phyloP scores from a whole-genome alignment of 2,329 filamentous ascomycete species.

The Colletotrichum gloeosporioides region DNA sequence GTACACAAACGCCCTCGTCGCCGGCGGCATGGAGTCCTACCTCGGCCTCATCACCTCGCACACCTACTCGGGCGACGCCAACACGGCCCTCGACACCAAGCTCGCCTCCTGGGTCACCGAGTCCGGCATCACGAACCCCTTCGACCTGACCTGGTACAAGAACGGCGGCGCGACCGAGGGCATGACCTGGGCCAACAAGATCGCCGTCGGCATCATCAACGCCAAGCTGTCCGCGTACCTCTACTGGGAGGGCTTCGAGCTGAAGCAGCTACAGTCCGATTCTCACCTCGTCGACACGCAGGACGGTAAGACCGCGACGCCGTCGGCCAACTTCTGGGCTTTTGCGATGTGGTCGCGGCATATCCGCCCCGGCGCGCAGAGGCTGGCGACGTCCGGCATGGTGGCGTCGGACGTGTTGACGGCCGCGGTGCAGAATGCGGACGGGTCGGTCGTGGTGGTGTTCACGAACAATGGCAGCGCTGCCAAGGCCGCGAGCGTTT shows the following conservation, averaged over 20 bases:
- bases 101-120: slow-evolving; percentile 58
- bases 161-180: slow-evolving; percentile 54
- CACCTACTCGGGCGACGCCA: slow-evolving; percentile 45
- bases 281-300: slow-evolving; percentile 31
- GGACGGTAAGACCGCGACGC: slow-evolving; percentile 32
- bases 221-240: slow-evolving; percentile 57
- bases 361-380: slow-evolving; percentile 40
- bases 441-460: slow-evolving; percentile 41
- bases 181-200: slow-evolving; percentile 60
- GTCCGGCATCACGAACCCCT: slow-evolving; percentile 49
- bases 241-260: slow-evolving; percentile 56
- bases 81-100: slow-evolving; percentile 42
- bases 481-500: slow-evolving; percentile 29
- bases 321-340: slow-evolving; percentile 42
- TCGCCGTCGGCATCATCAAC: slow-evolving; percentile 53
- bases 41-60: slow-evolving; percentile 43
- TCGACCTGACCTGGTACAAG: slow-evolving; percentile 51
- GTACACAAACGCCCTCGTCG: slow-evolving; percentile 41
- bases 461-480: slow-evolving; percentile 36
- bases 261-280: slow-evolving; percentile 30
- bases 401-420: slow-evolving; percentile 30
- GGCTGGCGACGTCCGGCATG: slow-evolving; percentile 32
- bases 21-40: slow-evolving; percentile 32
- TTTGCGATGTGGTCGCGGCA: slow-evolving; percentile 44
- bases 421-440: slow-evolving; percentile 40